phyloP scores from a whole-genome alignment of 2,329 filamentous ascomycete species.

The Aspergillus sp. region DNA sequence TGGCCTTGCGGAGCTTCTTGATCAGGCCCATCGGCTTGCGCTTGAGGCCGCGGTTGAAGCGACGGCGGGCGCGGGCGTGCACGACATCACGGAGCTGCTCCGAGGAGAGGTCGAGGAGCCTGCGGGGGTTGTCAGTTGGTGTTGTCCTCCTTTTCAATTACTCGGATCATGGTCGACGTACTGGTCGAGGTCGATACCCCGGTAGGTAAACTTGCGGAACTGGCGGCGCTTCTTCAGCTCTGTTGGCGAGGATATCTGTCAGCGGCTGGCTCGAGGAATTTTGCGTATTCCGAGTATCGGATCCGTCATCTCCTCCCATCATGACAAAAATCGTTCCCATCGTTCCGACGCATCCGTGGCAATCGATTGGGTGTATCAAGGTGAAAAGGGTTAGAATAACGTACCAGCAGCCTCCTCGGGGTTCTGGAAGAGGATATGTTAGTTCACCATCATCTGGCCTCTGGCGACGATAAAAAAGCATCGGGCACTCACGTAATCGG shows the following conservation, averaged over 20 bases:
- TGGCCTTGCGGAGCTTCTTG: constrained; percentile 99
- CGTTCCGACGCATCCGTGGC: too few species aligned
- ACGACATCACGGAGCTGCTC: constrained; percentile 99
- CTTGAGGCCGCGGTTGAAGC: constrained; percentile 99
- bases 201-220: constrained; percentile 99
- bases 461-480: constrained; percentile 6
- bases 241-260: constrained; percentile 32
- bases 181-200: constrained; percentile 98
- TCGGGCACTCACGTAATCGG: constrained; percentile 82
- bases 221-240: constrained; percentile 99
- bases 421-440: constrained; percentile 53
- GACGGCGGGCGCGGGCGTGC: constrained; percentile 93
- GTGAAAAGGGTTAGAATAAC: constrained; percentile 25
- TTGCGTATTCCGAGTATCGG: constrained; percentile 8
- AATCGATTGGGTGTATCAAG: too few species aligned
- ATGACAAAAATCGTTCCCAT: constrained; percentile 4
- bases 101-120: constrained; percentile 96
- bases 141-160: constrained; percentile 12
- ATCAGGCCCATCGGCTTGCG: constrained; percentile 99
- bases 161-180: constrained; percentile 48
- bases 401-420: constrained; percentile 86
- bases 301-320: constrained; percentile 1
- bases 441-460: constrained; percentile 23
- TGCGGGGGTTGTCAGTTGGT: constrained; percentile 38
- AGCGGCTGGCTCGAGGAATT: constrained; percentile 17